Conservation (phyloP, 2,329 filamentous ascomycete species). For the Claviceps sp. region DNA sequence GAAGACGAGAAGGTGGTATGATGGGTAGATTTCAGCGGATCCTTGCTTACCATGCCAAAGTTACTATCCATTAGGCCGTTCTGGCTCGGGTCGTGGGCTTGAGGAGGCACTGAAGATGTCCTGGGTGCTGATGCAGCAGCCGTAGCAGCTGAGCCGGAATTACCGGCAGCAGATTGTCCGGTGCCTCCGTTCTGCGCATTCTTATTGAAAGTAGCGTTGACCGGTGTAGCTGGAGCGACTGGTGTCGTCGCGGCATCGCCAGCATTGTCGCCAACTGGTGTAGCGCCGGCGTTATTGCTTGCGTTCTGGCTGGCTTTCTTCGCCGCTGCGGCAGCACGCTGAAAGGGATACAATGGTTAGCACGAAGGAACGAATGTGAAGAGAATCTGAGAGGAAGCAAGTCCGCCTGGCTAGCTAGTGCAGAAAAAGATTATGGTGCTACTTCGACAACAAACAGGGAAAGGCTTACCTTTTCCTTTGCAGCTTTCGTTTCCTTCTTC, state of each 20-base stretch:
- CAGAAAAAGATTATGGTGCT: too few relatives aligned
- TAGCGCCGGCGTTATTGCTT: constrained; percentile 30
- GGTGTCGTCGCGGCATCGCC: constrained; percentile 47
- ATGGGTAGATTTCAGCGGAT: too few relatives aligned
- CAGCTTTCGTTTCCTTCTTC: constrained; percentile 57
- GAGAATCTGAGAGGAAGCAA: not conserved
- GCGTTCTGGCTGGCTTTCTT: constrained; percentile 50
- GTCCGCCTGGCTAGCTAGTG: too few relatives aligned
- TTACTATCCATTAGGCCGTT: constrained; percentile 36
- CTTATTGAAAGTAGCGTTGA: constrained; percentile 34
- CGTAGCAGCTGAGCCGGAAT: constrained; percentile 9
- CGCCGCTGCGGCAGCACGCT: constrained; percentile 37
- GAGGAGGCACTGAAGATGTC: constrained; percentile 18
- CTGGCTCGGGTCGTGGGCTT: constrained; percentile 32
- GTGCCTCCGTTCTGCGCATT: constrained; percentile 16
- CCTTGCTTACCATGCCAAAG: constrained; percentile 29
- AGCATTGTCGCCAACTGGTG: constrained; percentile 41
- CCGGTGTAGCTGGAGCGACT: constrained; percentile 50
- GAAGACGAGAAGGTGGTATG: not conserved
- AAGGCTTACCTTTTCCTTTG: constrained; percentile 52
- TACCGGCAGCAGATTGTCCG: constrained; percentile 11
- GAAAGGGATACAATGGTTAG: not conserved
- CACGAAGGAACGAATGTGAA: not conserved
- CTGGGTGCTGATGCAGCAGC: constrained; percentile 17
- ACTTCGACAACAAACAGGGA: not conserved